Base-by-base conservation (phyloP, 78 protist species). In the Neovahlkampfia damariscottae region DNA sequence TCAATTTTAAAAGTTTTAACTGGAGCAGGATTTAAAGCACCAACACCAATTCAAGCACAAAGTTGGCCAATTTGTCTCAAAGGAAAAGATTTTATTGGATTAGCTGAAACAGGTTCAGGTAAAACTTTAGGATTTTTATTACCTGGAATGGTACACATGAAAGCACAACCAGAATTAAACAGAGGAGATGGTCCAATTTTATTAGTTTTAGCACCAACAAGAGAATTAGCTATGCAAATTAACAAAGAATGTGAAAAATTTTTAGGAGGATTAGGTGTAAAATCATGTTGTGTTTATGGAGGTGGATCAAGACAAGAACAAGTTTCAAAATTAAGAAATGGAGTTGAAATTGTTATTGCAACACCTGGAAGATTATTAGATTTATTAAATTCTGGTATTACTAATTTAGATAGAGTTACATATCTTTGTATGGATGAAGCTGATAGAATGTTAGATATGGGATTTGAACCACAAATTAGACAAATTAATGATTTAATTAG, bases 281-380 rank as follows among this genome's bases (percentile, higher is more conserved):
- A 77, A 50, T 50, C 58, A 28, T 67, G 84, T 7, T 91, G 95
- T 50, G 76, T 91, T 71, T 96, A 94, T 84, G 99, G 99, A 30
- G 99, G 99, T 41, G 92, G 75, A 27, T 82, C 92, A 4, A 87
- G 85, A 79, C 78, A 77, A 31, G 73, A 36, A 7, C 98, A 95
- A 84, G 50, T 41, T 28, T 58, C 83, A 32, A 81, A 37, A 8
- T 79, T 93, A 39, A 72, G 84, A 28, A 8, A 62, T 8, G 95
- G 93, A 3, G 85, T n/a, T 2, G 82, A 92, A 10, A 82, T 97
- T 37, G 79, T 84, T 38, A 80, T 98, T 69, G 99, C 98, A 27
- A 98, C 99, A 0, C 99, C 99, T 9, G 99, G 99, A 28, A 84
- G 99, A 2, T 69, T 98, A 32, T 88, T 91, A 70, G 99, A 98